Base-by-base conservation (phyloP, 2,329 filamentous ascomycete genomes). In the Pseudohalonectria lignicola region DNA sequence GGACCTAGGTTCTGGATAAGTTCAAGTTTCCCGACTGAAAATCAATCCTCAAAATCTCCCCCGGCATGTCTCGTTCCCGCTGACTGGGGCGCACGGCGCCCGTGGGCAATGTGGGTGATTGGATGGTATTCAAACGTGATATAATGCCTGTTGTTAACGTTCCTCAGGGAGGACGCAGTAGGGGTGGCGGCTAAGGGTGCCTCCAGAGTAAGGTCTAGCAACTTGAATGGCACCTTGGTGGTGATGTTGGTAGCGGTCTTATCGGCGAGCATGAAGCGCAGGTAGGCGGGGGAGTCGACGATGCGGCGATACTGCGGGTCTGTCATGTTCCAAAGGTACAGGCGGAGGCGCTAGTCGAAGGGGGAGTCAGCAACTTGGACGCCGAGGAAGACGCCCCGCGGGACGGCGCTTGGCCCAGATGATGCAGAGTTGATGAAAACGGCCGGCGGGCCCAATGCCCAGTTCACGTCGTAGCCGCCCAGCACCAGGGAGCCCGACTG, bases 271-370 rank as follows among this genome's bases (percentile, higher is more conserved):
- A 53, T 53, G 41, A 67, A 67, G 23, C 52, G 45, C 2, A 67
- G 49, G 15, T 57, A 56, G 9, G 62, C 54, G 0, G 63, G 57
- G 0, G 64, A 68, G 12, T 49, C 52, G 10, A 65, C 47, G 15
- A 67, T 59, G 18, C 52, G 52, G 4, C 49, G 33, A 41, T 60
- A 67, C 30, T 50, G 49, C 4, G 46, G 34, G 21, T 57, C 49
- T 3, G 43, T 40, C 1, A 51, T 57, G 29, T 66, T 50, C 63
- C 63, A 67, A n/a, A 60, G 43, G 38, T 66, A 67, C 5, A 67
- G 45, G 1, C 58, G 60, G 3, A 64, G 48, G 6, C n/a, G n/a
- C n/a, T n/a, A n/a, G 12, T 43, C 46, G 32, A 50, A 45, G 0
- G 49, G 46, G 1, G 48, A 45, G 12, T 31, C 30, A 4, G 45